Base-by-base conservation (phyloP, 805 yeast genomes). In the Saccharomycopsis olivae region DNA sequence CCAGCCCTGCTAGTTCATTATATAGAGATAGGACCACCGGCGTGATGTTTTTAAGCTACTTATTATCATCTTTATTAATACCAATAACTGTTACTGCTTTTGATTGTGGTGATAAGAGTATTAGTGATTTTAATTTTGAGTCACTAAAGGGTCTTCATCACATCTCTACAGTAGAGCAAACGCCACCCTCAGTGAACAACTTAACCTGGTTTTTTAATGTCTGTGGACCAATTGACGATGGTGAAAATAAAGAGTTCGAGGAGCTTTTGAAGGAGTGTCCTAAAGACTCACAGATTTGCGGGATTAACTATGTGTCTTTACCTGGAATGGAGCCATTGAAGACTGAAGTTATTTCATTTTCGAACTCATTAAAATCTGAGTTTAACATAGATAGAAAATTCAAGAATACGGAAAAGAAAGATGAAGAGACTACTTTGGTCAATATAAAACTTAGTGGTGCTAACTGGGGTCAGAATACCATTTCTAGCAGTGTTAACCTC, bases 141-240 rank as follows among this genome's bases (percentile, higher is more conserved):
- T 46, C 60, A 14, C 60, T 79, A 36, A 65, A 66, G 36, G 81
- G 80, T 3, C 53, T 71, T 3, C 71, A 73, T 48, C 39, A 59
- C 1, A 59, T 64, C n/a, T 52, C 65, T 4, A 29, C 51, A 3
- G 49, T 64, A 14, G 60, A 57, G 24, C 69, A 68, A 33, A 84
- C 96, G 9, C 97, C 97, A 14, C 97, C 98, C 1, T 71, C 89
- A 10, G 60, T 57, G 24, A 73, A 82, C 1, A 68, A 62, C 36
- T 58, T 66, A 25, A 66, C 72, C 2, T 84, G 95, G 88, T 74
- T 68, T 51, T 47, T 88, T 28, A 80, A 85, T 37, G 64, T 86
- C 6, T 85, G 94, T 60, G 75, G 73, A 34, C 61, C 71, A 1
- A 55, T 68, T n/a, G 55, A 58, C 24, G 53, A 61, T 25, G 46